A percentile compares a stretch with the other conserved stretches of the same genome.
Conservation (phyloP, 257 asterid species). For the Capsicum baccatum region DNA sequence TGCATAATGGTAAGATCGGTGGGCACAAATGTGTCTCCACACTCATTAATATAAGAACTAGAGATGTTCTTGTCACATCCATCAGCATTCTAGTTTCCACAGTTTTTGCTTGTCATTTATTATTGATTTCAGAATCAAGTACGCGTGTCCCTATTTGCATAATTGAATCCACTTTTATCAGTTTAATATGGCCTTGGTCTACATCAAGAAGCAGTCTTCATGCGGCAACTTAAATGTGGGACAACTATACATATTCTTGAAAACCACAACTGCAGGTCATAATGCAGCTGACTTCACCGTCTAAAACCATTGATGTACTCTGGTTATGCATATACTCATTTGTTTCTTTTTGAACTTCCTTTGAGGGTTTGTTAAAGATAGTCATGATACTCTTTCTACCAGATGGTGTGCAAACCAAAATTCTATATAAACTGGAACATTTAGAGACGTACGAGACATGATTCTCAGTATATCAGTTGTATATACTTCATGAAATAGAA, state of each 20-base stretch:
- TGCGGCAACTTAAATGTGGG: constrained; percentile 16
- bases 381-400: constrained; percentile 7
- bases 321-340: background rate
- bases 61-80: background rate
- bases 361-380: constrained; percentile 1
- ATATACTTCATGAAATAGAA: background rate
- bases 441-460: background rate
- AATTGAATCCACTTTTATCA: background rate
- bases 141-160: background rate
- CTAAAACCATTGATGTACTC: constrained; percentile 7
- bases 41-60: background rate
- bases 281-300: constrained; percentile 25
- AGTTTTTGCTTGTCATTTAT: background rate
- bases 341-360: background rate
- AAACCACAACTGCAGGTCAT: constrained; percentile 11
- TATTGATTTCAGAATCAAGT: constrained; percentile 10
- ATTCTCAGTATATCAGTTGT: background rate
- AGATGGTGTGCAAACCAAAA: background rate
- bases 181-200: background rate
- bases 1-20: background rate
- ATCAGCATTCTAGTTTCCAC: constrained; percentile 4
- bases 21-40: background rate
- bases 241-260: constrained; percentile 17
- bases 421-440: background rate
- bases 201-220: constrained; percentile 17